phyloP scores from a whole-genome alignment of 805 yeast species.

The Spathaspora boniae region DNA sequence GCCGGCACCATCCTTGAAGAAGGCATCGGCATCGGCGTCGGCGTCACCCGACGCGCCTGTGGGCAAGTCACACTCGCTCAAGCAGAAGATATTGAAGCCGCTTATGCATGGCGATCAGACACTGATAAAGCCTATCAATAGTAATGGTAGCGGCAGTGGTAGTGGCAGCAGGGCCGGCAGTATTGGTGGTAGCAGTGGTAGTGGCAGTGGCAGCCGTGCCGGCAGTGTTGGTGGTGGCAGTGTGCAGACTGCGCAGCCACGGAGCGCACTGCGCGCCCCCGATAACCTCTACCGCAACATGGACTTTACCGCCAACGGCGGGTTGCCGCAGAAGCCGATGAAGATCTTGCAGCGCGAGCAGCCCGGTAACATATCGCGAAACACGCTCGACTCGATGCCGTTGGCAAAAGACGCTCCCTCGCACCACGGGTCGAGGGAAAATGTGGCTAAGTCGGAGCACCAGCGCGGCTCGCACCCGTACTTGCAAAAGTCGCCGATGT shows the following conservation, averaged over 20 bases:
- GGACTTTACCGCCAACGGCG: constrained; percentile 42
- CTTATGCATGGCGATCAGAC: too few species aligned
- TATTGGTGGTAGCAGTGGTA: constrained; percentile 2
- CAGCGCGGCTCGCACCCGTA: constrained; percentile 6
- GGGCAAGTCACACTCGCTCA: constrained; percentile 21
- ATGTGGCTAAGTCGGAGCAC: too few species aligned
- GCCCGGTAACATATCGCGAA: constrained; percentile 6
- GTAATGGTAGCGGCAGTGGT: too few species aligned
- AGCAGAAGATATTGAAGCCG: too few species aligned
- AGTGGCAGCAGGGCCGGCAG: constrained; percentile 3
- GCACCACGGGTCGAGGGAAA: neutral
- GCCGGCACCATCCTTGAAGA: too few species aligned
- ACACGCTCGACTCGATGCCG: neutral
- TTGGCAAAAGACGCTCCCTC: too few species aligned
- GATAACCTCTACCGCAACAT: constrained; percentile 24
- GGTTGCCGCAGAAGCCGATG: constrained; percentile 42
- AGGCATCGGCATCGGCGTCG: constrained; percentile 4
- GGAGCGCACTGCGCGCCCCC: constrained; percentile 1
- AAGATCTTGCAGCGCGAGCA: constrained; percentile 31
- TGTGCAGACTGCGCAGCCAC: too few species aligned
- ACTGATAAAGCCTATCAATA: too few species aligned
- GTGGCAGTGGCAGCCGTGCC: too few species aligned
- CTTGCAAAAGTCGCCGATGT: constrained; percentile 3
- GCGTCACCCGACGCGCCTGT: constrained; percentile 15
- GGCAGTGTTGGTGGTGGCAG: too few species aligned